Percentiles rank a stretch among this genome's conserved stretches.
These are phyloP conservation scores for Ceratobasidium sp. DNA, from an alignment of 1,284 basidiomycete genomes.

Conservation along the genomic window DNA sequence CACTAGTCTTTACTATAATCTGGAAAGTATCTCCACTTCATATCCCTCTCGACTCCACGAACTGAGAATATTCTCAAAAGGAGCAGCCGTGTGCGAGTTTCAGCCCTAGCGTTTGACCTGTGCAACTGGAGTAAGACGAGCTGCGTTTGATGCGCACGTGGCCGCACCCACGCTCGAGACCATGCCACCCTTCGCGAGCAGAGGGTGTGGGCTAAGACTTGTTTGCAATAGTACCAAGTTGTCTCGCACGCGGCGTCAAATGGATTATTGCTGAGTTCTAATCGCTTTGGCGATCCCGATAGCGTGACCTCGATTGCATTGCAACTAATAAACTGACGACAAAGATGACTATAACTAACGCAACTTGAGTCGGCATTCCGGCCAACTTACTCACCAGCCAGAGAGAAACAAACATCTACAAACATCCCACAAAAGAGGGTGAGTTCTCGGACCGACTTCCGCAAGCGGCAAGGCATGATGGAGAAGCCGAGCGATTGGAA, in stretches of 20 bases:
- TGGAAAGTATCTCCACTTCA: not conserved
- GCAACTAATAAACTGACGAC: conserved; percentile 4
- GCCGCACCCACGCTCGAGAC: not conserved
- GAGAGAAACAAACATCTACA: not conserved
- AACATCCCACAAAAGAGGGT: not conserved
- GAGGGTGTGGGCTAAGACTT: not conserved
- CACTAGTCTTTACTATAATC: not conserved
- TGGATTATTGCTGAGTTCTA: not conserved
- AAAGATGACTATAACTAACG: not conserved
- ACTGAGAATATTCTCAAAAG: not conserved
- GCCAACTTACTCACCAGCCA: not conserved
- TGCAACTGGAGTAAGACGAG: not conserved
- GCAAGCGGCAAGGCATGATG: not conserved
- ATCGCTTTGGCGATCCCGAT: not conserved
- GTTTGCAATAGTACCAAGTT: not conserved
- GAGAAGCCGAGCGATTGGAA: not conserved
- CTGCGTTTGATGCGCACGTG: conserved; percentile 10
- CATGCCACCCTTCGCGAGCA: not conserved
- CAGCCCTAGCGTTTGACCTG: conserved; percentile 18
- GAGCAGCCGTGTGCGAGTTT: conserved; percentile 6
- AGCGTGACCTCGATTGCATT: not conserved
- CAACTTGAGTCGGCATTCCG: not conserved
- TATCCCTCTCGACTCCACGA: not conserved
- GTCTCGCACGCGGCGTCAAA: not conserved
- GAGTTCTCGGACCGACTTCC: conserved; percentile 20